Conservation (phyloP, 2,329 filamentous ascomycete species). For the Botrytis fragariae region DNA sequence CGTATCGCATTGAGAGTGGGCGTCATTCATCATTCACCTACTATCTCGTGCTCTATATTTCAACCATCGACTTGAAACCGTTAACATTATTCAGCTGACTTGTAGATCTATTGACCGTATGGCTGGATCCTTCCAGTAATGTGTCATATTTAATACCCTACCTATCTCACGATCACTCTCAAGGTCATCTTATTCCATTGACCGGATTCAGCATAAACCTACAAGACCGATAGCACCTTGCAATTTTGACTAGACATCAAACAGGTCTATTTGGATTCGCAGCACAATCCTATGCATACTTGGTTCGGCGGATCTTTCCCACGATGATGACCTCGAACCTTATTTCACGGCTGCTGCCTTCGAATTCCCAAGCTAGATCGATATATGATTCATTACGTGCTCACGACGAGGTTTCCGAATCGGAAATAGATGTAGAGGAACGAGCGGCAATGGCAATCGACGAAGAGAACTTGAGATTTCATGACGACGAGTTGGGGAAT, state of each 20-base stretch:
- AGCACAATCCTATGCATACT: neutral
- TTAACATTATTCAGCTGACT: slow-evolving; percentile 10
- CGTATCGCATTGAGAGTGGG: neutral
- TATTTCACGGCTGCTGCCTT: slow-evolving; percentile 37
- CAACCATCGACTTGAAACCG: slow-evolving; percentile 10
- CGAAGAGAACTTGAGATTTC: slow-evolving; percentile 39
- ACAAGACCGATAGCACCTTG: slow-evolving; percentile 25
- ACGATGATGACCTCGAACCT: slow-evolving; percentile 39
- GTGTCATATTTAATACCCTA: slow-evolving; percentile 8
- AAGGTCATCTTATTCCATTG: slow-evolving; percentile 26
- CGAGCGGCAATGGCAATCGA: slow-evolving; percentile 37
- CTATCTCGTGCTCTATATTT: slow-evolving; percentile 15
- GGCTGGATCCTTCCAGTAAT: neutral
- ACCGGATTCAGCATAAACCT: slow-evolving; percentile 23
- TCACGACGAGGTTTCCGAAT: slow-evolving; percentile 36
- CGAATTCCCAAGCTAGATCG: slow-evolving; percentile 36
- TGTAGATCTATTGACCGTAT: slow-evolving; percentile 8
- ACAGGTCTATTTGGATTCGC: neutral
- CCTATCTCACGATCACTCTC: neutral
- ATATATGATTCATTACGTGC: slow-evolving; percentile 40
- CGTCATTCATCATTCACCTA: slow-evolving; percentile 11
- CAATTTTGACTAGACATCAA: neutral
- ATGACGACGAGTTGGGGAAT: slow-evolving; percentile 36
- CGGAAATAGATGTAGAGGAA: slow-evolving; percentile 39
- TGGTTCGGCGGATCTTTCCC: neutral